A percentile compares a stretch with the other conserved stretches of the same genome.
These are phyloP conservation scores for Penicillium sp. DNA, from an alignment of 2,329 filamentous ascomycete genomes.

Conservation along the genomic window DNA sequence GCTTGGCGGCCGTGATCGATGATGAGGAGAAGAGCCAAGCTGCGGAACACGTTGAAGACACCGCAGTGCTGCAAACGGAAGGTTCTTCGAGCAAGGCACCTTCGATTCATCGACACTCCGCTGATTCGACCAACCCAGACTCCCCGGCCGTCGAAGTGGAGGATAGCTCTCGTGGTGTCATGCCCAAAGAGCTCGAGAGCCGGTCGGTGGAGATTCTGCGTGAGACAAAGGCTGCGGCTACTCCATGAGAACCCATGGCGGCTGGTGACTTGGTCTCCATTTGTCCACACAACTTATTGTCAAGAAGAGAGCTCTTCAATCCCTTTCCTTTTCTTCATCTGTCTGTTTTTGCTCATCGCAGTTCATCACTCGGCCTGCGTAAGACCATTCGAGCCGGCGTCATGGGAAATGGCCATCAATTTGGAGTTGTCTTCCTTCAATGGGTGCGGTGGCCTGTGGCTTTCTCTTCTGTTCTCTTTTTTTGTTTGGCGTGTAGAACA, in stretches of 20 bases:
- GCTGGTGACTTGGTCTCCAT: constrained; percentile 6
- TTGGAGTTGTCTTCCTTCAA: neutral
- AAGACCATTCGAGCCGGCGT: constrained; percentile 20
- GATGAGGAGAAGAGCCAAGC: constrained; percentile 50
- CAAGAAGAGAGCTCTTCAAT: neutral
- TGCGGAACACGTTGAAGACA: constrained; percentile 36
- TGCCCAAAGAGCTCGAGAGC: constrained; percentile 33
- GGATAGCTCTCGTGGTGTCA: constrained; percentile 15
- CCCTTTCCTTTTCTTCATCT: constrained; percentile 3
- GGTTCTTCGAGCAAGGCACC: constrained; percentile 20
- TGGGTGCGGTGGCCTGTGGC: neutral
- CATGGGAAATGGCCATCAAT: constrained; percentile 4
- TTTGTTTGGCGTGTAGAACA: neutral
- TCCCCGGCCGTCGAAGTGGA: constrained; percentile 8
- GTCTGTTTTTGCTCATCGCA: constrained; percentile 1
- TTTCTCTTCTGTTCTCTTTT: neutral
- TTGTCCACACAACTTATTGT: no score
- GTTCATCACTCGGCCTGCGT: constrained; percentile 9
- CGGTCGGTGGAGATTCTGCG: constrained; percentile 32
- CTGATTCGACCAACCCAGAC: neutral
- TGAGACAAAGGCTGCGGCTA: constrained; percentile 23
- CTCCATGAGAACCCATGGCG: constrained; percentile 22
- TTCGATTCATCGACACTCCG: constrained; percentile 13
- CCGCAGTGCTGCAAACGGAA: constrained; percentile 13
- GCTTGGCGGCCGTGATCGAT: constrained; percentile 76